A percentile compares a stretch with the other conserved stretches of the same genome.
Evolutionary conservation across 495 filamentous ascomycete genomes (phyloP).

Genomic region (Paragyromitra xinjiangensis): DNA sequence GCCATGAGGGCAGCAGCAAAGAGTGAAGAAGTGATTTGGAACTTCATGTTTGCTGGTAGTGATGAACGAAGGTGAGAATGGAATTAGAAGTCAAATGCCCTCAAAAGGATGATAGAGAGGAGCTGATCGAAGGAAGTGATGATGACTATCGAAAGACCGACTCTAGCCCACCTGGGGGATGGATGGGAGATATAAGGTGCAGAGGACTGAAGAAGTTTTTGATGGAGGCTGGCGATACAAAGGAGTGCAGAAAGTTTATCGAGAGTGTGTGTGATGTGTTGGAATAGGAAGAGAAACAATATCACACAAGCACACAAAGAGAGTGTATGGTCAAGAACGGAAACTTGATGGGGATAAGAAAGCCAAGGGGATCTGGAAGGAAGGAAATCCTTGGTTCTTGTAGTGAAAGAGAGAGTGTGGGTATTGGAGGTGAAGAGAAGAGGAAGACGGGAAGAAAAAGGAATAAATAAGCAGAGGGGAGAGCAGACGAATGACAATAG

Average conservation of each 20-base stretch:
- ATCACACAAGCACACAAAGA: constrained; percentile 27
- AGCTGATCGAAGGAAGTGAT: not conserved
- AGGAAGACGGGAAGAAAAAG: constrained; percentile 4
- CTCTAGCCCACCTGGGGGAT: constrained; percentile 19
- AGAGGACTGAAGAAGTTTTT: constrained; percentile 1
- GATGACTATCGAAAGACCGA: not conserved
- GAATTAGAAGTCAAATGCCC: not conserved
- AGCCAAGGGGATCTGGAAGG: constrained; percentile 37
- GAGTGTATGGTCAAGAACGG: constrained; percentile 29
- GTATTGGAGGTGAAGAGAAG: constrained; percentile 10
- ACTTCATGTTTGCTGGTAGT: constrained; percentile 39
- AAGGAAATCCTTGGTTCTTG: constrained; percentile 55
- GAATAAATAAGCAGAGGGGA: constrained; percentile 1
- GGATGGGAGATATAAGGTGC: not conserved
- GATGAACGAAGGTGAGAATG: not conserved
- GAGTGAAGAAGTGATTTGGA: constrained; percentile 43
- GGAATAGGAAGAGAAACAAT: constrained; percentile 40
- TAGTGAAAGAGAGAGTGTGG: constrained; percentile 9
- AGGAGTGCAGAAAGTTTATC: constrained; percentile 43
- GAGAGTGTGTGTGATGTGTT: constrained; percentile 16
- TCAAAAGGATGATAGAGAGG: not conserved
- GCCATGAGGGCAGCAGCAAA: constrained; percentile 48
- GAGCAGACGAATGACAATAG: constrained; percentile 14
- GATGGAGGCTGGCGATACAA: constrained; percentile 30
- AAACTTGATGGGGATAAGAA: constrained; percentile 7